Base-by-base conservation (phyloP, 2,329 filamentous ascomycete species). In the Neodidymelliopsis sp. region DNA sequence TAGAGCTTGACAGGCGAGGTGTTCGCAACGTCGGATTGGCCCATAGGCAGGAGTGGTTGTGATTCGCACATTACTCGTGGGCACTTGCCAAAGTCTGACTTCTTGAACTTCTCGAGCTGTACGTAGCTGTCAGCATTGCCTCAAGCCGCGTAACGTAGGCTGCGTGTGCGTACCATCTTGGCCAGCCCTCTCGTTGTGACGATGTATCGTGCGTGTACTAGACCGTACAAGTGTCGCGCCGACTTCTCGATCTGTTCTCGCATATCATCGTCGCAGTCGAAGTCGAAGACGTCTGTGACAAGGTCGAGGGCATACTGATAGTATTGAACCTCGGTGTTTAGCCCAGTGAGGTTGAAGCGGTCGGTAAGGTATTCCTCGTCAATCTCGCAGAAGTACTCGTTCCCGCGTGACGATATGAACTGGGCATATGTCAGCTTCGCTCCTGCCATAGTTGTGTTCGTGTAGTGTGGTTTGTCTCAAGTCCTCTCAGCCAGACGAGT, bases 341-440 rank as follows among this genome's bases (percentile, higher is more conserved):
- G 84, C 27, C 94, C 94, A 0, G 94, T 99, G 54, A 99, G 81
- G 77, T 99, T 99, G 83, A 99, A 99, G 39, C 94, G 87, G 74
- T 99, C 94, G 40, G 92, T 97, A 35, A 99, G 83, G 75, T 99
- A 99, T 67, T 99, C 94, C 74, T 99, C 94, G 75, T 99, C 94
- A 67, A 99, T 97, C 73, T 99, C 94, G 83, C 94, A 99, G 69
- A 97, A 99, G 77, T 99, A 99, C 74, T 99, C 94, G 76, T 99
- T 97, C 59, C 94, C 94, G 46, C 94, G 85, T 5, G 92, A 96
- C 4, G 93, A 97, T 66, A 97, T 97, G 74, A 99, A 99, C 94
- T 99, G 50, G 4, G 13, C 4, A 8, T 12, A 13, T 22, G 44
- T 65, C 24, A 65, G 59, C 37, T 10, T 30, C 10, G 13, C 2